Evolutionary conservation across 805 yeast species (phyloP), one percentile per base, ranked within the genome.

Genomic region (Candida adriatica): DNA sequence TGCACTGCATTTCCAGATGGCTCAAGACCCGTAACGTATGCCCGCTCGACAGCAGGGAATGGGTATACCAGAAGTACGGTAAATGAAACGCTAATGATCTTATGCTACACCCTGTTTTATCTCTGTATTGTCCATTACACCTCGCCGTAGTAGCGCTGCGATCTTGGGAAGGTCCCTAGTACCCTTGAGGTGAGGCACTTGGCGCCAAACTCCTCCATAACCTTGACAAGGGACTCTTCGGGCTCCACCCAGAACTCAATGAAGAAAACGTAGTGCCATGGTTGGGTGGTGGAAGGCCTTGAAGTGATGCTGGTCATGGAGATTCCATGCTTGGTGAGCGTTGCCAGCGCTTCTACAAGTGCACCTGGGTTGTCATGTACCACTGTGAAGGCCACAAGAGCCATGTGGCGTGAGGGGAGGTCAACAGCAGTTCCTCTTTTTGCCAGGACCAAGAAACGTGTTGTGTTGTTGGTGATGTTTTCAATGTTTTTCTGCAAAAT

Each of bases 1-100:
- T 87, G 60, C 99, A 92, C 62, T 92, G 99, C 60, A 92, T 92
- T 45, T 76, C 86, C 30, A 75, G 95, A 47, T 92, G 98, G 98
- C 73, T 90, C 45, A 81, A 81, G 58, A 84, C 95, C 11, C 79
- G 98, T 62, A 85, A 88, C 40, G 95, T 87, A 15, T 92, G 99
- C 68, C 99, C 99, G 1, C 68, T 92, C 55, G 97, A 90, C 62
- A 88, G 83, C 59, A 78, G 83, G 48, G 94, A 84, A 34, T 90
- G 98, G 97, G 70, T 67, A 35, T 65, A 65, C 41, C 76, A 73
- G 44, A 81, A 81, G 59, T 79, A 81, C 53, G 94, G 94, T 24
- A 71, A 73, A 42, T 82, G 53, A 55, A 19, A 19, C 22, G 8
- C 22, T 19, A 19, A n/a, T 11, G 22, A 19, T 19, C 22, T 19